A percentile compares a stretch with the other conserved stretches of the same genome.
phyloP scores from a whole-genome alignment of 108 stramenopile species.

The Cyclotella choctawhatcheeana region DNA sequence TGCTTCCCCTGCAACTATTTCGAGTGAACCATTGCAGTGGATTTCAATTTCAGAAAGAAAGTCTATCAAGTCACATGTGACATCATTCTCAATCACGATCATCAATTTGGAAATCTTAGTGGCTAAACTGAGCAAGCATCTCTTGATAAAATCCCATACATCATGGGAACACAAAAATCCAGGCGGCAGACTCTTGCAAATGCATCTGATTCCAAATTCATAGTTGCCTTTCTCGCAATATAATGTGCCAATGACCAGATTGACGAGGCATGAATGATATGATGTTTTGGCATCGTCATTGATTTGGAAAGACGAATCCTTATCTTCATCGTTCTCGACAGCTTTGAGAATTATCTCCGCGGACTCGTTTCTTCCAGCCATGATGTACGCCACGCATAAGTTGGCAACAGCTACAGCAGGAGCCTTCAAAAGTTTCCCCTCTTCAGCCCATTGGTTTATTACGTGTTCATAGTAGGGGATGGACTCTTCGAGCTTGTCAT shows the following conservation, averaged over 20 bases:
- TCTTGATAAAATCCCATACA: constrained; percentile 91
- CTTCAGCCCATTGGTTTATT: constrained; percentile 40
- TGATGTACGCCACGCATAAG: constrained; percentile 88
- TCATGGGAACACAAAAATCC: constrained; percentile 83
- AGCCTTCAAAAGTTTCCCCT: constrained; percentile 61
- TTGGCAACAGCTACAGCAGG: constrained; percentile 90
- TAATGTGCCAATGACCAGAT: constrained; percentile 89
- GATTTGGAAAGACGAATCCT: constrained; percentile 63
- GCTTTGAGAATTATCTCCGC: constrained; percentile 86
- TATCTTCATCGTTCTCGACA: constrained; percentile 84
- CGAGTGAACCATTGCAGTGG: background rate
- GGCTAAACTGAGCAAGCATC: constrained; percentile 82
- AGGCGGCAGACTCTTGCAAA: constrained; percentile 86
- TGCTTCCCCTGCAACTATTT: constrained; percentile 32
- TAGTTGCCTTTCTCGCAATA: constrained; percentile 92
- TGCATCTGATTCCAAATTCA: constrained; percentile 83
- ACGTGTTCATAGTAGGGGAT: constrained; percentile 86
- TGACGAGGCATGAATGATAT: constrained; percentile 87
- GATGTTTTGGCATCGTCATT: constrained; percentile 1
- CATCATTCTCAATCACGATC: constrained; percentile 68
- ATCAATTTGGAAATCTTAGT: constrained; percentile 81
- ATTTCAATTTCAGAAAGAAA: constrained; percentile 61
- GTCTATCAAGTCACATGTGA: constrained; percentile 67
- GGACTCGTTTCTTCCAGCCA: constrained; percentile 84
- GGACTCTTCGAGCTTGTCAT: constrained; percentile 77